A percentile compares a stretch with the other conserved stretches of the same genome.
These are phyloP conservation scores for Testicularia cyperi DNA, from an alignment of 1,284 basidiomycete species.

Conservation along the genomic window DNA sequence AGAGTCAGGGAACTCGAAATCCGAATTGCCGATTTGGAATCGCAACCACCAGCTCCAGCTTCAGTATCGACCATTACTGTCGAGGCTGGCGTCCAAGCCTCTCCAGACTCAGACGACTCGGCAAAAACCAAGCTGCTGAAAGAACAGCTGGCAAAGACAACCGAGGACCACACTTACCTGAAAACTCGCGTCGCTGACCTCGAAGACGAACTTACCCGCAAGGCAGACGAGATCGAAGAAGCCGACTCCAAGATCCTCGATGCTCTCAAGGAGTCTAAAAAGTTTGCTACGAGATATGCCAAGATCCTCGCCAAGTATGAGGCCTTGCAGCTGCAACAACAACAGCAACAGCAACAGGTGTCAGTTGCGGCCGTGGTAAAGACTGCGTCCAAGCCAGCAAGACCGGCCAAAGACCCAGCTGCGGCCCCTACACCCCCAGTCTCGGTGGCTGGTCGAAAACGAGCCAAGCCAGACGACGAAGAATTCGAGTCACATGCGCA, in stretches of 20 bases:
- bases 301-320: slow-evolving; percentile 17
- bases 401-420: too few relatives aligned
- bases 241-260: slow-evolving; percentile 47
- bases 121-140: neutral
- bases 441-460: slow-evolving; percentile 11
- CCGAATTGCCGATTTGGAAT: slow-evolving; percentile 5
- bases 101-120: neutral
- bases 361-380: too few relatives aligned
- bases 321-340: slow-evolving; percentile 13
- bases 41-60: neutral
- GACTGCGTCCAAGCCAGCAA: too few relatives aligned
- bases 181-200: slow-evolving; percentile 23
- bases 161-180: slow-evolving; percentile 14
- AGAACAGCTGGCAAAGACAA: neutral
- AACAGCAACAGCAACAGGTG: too few relatives aligned
- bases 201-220: slow-evolving; percentile 39
- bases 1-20: slow-evolving; percentile 12
- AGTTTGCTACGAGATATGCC: slow-evolving; percentile 19
- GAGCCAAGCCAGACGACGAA: slow-evolving; percentile 7
- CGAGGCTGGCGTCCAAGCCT: neutral
- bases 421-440: neutral
- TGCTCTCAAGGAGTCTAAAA: slow-evolving; percentile 47
- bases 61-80: neutral
- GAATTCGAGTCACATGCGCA: too few relatives aligned
- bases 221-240: slow-evolving; percentile 51